Conservation (phyloP, 2,329 filamentous ascomycete species). For the Huntiella abstrusa region DNA sequence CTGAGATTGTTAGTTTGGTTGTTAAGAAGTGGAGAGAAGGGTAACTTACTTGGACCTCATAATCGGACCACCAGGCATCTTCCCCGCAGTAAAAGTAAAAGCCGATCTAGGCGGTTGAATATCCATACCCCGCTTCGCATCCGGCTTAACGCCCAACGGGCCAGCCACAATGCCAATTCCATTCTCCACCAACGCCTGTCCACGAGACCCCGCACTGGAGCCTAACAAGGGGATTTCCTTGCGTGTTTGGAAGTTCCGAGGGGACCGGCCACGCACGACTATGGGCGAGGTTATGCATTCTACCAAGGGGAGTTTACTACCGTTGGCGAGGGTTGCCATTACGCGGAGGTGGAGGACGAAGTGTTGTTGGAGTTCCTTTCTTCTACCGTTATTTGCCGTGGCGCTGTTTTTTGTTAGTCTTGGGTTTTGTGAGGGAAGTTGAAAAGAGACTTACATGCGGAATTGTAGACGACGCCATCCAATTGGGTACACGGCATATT, state of each 20-base stretch:
- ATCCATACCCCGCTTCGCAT: slow-evolving; percentile 33
- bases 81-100: slow-evolving; percentile 39
- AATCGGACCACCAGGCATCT: slow-evolving; percentile 33
- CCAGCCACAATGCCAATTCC: slow-evolving; percentile 42
- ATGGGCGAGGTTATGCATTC: slow-evolving; percentile 80
- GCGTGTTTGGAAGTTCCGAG: slow-evolving; percentile 81
- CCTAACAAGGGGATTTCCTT: slow-evolving; percentile 82
- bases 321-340: slow-evolving; percentile 63
- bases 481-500: slow-evolving; percentile 79
- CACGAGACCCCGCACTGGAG: slow-evolving; percentile 54
- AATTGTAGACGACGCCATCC: slow-evolving; percentile 91
- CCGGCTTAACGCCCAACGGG: slow-evolving; percentile 34
- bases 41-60: slow-evolving; percentile 40
- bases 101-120: slow-evolving; percentile 36
- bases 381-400: slow-evolving; percentile 85
- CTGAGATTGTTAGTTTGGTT: slow-evolving; percentile 19
- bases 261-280: slow-evolving; percentile 82
- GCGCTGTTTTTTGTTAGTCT: too few relatives aligned
- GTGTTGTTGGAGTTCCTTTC: slow-evolving; percentile 91
- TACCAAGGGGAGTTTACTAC: slow-evolving; percentile 61
- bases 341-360: slow-evolving; percentile 82
- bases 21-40: background rate
- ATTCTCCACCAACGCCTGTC: slow-evolving; percentile 52
- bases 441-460: slow-evolving; percentile 38
- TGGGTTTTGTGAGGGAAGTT: background rate